phyloP scores from a whole-genome alignment of 257 asterid genomes.

The Buddleja alternifolia region DNA sequence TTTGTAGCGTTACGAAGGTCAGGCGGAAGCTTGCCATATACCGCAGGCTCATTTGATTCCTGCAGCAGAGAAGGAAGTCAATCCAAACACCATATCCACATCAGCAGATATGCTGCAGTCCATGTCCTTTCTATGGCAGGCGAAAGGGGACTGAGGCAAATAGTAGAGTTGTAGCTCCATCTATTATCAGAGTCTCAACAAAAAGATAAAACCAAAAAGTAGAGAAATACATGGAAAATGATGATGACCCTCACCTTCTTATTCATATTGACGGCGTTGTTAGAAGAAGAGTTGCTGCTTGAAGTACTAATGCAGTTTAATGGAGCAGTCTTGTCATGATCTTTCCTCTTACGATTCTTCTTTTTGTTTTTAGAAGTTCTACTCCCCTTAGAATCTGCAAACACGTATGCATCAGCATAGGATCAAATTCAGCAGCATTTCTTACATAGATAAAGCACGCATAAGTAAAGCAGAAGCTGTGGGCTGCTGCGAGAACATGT shows the following conservation, averaged over 20 bases:
- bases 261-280: slow-evolving; percentile 45
- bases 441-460: neutral
- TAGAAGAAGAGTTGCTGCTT: slow-evolving; percentile 46
- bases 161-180: slow-evolving; percentile 17
- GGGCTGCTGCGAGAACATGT: neutral
- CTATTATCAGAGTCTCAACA: slow-evolving; percentile 13
- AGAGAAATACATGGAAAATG: slow-evolving; percentile 15
- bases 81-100: slow-evolving; percentile 20
- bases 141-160: slow-evolving; percentile 4
- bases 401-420: no score
- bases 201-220: slow-evolving; percentile 25
- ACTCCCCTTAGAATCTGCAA: slow-evolving; percentile 65
- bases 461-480: neutral
- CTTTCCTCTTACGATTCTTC: slow-evolving; percentile 89
- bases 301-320: slow-evolving; percentile 50
- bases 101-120: slow-evolving; percentile 10
- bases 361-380: slow-evolving; percentile 71
- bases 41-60: slow-evolving; percentile 47
- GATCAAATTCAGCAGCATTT: slow-evolving; percentile 18
- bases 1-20: slow-evolving; percentile 47
- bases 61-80: slow-evolving; percentile 42
- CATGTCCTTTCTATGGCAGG: slow-evolving; percentile 16
- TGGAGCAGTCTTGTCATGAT: slow-evolving; percentile 60
- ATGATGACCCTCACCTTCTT: slow-evolving; percentile 53
- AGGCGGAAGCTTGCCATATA: slow-evolving; percentile 40